Base-by-base conservation (phyloP, 1,139 yeast genomes). In the Suhomyces yuchorum region DNA sequence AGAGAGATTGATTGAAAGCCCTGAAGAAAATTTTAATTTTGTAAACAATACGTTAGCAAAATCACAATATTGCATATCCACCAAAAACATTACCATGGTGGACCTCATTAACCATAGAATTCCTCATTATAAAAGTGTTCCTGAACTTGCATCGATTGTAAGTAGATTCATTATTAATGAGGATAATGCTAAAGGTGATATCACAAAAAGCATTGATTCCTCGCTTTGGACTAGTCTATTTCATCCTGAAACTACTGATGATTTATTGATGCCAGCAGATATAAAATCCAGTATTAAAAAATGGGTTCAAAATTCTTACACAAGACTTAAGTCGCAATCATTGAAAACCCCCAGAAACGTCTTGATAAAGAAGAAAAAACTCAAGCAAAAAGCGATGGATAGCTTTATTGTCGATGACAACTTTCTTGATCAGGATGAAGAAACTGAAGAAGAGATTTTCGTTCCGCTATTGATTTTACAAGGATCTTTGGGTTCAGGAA, bases 401-500 rank as follows among this genome's bases (percentile, higher is more conserved):
- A 64, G 58, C 11, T 74, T 73, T 44, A 59, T 74, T 11, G 73
- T 70, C 1, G 65, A 65, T 40, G 77, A 70, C 50, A 57, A 48
- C 12, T 48, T 47, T 30, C 58, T 55, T 12, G 40, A 37, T 18
- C 33, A 44, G 14, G 62, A 60, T 2, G 55, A 55, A 0, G 62
- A 56, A 15, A 59, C 67, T 2, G 72, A 69, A 24, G 71, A 67
- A 28, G 76, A 71, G 17, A 50, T 67, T 0, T 82, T 77, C 56
- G 77, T 82, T 1, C 93, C 93, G 0, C 60, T 86, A 5, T 65
- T 90, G 56, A 79, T 93, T 4, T 60, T 93, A 1, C 73, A 77
- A 50, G 99, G 99, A 0, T 80, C 84, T 0, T 63, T 77, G 1
- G 96, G 97, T 0, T 73, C 82, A 8, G 96, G 97, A 1, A 93